A percentile compares a stretch with the other conserved stretches of the same genome.
Conservation (phyloP, 2,329 filamentous ascomycete species). For the Colletotrichum ledebouriae region DNA sequence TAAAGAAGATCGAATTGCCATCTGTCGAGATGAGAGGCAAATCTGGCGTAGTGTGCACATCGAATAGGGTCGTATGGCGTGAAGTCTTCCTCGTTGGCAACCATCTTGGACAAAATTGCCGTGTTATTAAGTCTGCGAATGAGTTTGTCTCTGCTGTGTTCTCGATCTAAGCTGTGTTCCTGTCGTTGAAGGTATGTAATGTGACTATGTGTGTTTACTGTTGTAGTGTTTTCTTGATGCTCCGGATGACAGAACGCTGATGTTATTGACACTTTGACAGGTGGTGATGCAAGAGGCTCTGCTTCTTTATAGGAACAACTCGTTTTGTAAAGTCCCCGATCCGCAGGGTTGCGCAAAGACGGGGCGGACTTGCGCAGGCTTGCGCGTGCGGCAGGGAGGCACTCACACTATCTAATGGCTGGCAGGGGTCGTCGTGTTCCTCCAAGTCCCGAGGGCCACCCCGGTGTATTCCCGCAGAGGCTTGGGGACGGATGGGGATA, state of each 20-base stretch:
- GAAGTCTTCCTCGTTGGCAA: constrained; percentile 33
- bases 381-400: constrained; percentile 37
- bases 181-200: constrained; percentile 1
- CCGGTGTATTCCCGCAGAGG: constrained; percentile 37
- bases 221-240: constrained; percentile 20
- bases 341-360: constrained; percentile 31
- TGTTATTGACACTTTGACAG: constrained; percentile 15
- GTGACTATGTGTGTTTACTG: neutral
- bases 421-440: constrained; percentile 33
- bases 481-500: constrained; percentile 27
- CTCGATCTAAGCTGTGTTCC: neutral
- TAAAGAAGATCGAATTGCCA: constrained; percentile 61
- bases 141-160: neutral
- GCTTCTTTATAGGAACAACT: constrained; percentile 39
- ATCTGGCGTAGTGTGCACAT: constrained; percentile 58
- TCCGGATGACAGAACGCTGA: constrained; percentile 33
- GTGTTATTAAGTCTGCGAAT: neutral
- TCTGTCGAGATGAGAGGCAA: constrained; percentile 57
- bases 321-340: constrained; percentile 31
- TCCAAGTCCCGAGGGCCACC: constrained; percentile 30
- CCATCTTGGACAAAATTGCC: constrained; percentile 15
- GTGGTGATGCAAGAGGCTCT: constrained; percentile 38
- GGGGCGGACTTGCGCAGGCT: constrained; percentile 32
- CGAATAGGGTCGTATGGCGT: constrained; percentile 45
- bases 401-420: constrained; percentile 24